Evolutionary conservation across 169 alveolate species (phyloP).

Genomic region (Cryptosporidium ryanae): DNA sequence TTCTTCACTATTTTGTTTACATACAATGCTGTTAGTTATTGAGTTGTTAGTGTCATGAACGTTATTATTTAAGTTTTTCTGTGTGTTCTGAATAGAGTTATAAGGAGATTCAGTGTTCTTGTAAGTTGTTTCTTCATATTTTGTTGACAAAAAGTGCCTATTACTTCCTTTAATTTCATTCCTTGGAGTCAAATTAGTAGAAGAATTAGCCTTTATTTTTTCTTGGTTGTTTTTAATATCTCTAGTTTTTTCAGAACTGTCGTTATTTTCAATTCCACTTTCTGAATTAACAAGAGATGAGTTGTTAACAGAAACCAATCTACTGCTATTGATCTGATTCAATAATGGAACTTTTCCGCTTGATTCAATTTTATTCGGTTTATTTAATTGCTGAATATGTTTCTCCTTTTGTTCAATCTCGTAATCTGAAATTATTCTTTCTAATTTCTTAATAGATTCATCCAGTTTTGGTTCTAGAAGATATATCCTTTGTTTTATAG

Average conservation of each 20-base stretch:
- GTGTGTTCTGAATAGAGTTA: background rate
- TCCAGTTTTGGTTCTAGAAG: constrained; percentile 60
- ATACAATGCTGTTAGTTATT: background rate
- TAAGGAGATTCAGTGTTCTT: background rate
- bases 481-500: constrained; percentile 60
- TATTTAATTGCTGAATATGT: background rate
- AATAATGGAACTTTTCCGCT: background rate
- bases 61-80: background rate
- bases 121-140: background rate
- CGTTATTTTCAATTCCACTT: background rate
- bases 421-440: constrained; percentile 5
- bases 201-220: background rate
- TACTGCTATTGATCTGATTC: background rate
- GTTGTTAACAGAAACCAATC: background rate
- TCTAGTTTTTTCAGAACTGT: background rate
- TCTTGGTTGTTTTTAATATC: background rate
- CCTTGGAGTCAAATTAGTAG: background rate
- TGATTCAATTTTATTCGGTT: background rate
- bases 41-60: background rate
- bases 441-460: constrained; percentile 35
- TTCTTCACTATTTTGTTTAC: constrained; percentile 10
- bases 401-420: background rate
- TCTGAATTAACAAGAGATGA: background rate
- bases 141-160: background rate
- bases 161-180: background rate